Evolutionary conservation across 495 filamentous ascomycete genomes (phyloP), one percentile per base, ranked within the genome.

Genomic region (Acidiella bohemica): DNA sequence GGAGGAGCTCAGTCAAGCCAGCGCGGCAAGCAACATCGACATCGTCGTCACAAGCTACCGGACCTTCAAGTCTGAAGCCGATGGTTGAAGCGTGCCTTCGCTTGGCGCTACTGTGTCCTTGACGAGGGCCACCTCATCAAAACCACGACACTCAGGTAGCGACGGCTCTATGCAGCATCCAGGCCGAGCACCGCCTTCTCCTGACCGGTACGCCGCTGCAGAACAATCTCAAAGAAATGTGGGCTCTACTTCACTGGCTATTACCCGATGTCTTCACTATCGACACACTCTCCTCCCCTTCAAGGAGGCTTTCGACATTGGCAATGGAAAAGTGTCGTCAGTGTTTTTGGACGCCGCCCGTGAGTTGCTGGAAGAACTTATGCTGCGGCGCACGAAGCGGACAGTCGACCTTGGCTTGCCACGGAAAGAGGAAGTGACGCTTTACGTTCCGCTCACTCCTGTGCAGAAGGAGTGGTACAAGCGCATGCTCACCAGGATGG

Each of bases 201-300:
- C 59, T 81, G 1, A 79, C 73, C 0, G 76, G 61, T 0, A 81
- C 76, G 7, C 76, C 76, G 0, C 57, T 81, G 5, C 76, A 81
- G 37, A 81, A 80, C 41, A 71, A 81, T 40, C 56, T 80, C 0
- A 54, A 56, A 0, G 76, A 80, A 46, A 53, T 78, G 24, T 80
- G 76, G 76, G 68, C 73, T 0, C 51, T 80, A 7, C 57, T 81
- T 0, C 67, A 73, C 37, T 81, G 71, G 71, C 55, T 81, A 0
- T 76, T 71, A 36, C 75, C 73, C 0, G 71, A 78, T 11, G 67
- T 80, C 0, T 81, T 81, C 49, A 56, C 59, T 3, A 53, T 57
- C 2, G 62, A 67, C 11, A 78, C n/a, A n/a, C 73, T 0, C 55
- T 57, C 1, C 50, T 61, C 1, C 46, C 65, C 0, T 81, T 81